phyloP scores from a whole-genome alignment of 768 basidiomycete species.

The Tylopilus sp. region DNA sequence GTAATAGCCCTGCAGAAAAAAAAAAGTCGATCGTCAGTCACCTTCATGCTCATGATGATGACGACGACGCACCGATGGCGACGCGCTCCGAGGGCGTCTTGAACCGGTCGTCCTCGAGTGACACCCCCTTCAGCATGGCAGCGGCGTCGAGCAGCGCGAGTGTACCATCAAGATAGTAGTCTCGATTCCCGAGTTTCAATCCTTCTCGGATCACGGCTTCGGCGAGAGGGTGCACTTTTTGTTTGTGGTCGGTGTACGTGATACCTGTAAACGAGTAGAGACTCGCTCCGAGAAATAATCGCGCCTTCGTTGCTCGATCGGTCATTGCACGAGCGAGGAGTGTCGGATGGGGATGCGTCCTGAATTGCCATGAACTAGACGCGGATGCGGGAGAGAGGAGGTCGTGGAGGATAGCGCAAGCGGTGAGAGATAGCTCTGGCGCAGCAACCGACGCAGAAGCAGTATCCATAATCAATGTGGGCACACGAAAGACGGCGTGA shows the following conservation, averaged over 20 bases:
- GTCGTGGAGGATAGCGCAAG: conserved; percentile 55
- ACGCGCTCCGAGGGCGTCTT: conserved; percentile 47
- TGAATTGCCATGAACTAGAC: conserved; percentile 9
- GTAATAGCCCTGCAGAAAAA: conserved; percentile 49
- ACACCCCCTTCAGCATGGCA: conserved; percentile 33
- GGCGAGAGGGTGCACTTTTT: conserved; percentile 53
- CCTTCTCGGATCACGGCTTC: conserved; percentile 79
- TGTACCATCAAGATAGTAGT: conserved; percentile 75
- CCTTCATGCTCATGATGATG: not conserved
- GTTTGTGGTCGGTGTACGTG: conserved; percentile 61
- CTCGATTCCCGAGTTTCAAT: conserved; percentile 76
- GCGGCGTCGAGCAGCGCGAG: conserved; percentile 61
- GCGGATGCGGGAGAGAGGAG: conserved; percentile 35
- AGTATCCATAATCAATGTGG: conserved; percentile 38
- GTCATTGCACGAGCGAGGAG: conserved; percentile 33
- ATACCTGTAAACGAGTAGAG: conserved; percentile 68
- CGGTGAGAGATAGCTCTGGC: conserved; percentile 45
- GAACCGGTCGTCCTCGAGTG: conserved; percentile 34
- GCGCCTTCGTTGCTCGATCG: conserved; percentile 38
- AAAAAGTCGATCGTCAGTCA: not conserved
- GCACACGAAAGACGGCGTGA: conserved; percentile 58
- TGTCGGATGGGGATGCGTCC: conserved; percentile 31
- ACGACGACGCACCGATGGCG: conserved; percentile 48
- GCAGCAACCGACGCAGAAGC: conserved; percentile 45
- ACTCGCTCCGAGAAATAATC: conserved; percentile 77